Base-by-base conservation (phyloP, 108 stramenopile genomes). In the Cylindrotheca closterium region DNA sequence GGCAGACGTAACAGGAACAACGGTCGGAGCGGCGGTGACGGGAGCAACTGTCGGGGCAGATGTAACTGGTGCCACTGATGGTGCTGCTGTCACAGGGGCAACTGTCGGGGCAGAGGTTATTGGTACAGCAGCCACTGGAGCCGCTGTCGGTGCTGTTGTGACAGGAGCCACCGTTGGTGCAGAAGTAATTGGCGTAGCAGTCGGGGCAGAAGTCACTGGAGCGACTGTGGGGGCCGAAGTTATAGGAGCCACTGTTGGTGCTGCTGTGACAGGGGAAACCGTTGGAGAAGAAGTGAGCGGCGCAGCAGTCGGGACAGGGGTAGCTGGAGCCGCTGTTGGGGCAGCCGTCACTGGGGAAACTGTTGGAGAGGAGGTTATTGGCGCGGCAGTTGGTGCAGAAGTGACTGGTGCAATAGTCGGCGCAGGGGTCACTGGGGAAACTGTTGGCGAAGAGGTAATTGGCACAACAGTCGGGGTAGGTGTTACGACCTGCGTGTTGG, bases 21-120 rank as follows among this genome's bases (percentile, higher is more conserved):
- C 28, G 27, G 54, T 7, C 54, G 15, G n/a, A n/a, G 4, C 24
- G 37, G 23, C 26, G 3, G 58, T 69, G n/a, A n/a, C n/a, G n/a
- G n/a, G n/a, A n/a, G n/a, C n/a, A n/a, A 30, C 1, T 32, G 57
- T 58, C 12, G 57, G 29, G 28, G 30, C 25, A 32, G 23, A 45
- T 33, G 57, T 58, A 52, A 47, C 46, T 15, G 46, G n/a, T 15
- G n/a, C 46, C 46, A 47, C n/a, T 15, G 17, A 18, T 47, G 46
- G n/a, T 18, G n/a, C 46, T 47, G n/a, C n/a, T 47, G 46, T 47
- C n/a, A 47, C 17, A 47, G 46, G 46, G 46, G 46, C n/a, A 47
- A n/a, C n/a, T 18, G 46, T 18, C n/a, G 46, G 46, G n/a, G 17
- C 46, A 15, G n/a, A 47, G n/a, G 46, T 18, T 47, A n/a, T 15